Percentiles rank a stretch among this genome's conserved stretches.
These are phyloP conservation scores for Mycena capillaripes DNA, from an alignment of 768 basidiomycete genomes.

Conservation along the genomic window DNA sequence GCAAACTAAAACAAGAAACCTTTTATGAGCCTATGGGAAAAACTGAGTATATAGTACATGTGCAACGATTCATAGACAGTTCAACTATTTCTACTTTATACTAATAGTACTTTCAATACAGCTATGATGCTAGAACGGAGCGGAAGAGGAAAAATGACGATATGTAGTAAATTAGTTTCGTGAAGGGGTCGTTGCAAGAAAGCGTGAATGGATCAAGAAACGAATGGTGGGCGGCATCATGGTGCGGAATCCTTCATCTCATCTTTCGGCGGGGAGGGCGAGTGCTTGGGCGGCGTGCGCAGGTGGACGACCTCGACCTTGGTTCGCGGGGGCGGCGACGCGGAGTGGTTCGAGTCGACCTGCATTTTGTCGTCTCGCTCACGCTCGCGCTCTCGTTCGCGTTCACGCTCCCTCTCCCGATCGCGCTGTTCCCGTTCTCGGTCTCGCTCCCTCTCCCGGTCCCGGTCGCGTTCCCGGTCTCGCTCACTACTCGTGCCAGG, in stretches of 20 bases:
- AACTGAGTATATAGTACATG: slow-evolving; percentile 26
- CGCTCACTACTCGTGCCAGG: slow-evolving; percentile 55
- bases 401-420: slow-evolving; percentile 7
- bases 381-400: slow-evolving; percentile 53
- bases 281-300: slow-evolving; percentile 67
- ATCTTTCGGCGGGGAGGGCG: slow-evolving; percentile 65
- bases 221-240: neutral
- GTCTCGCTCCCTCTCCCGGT: slow-evolving; percentile 39
- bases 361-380: slow-evolving; percentile 70
- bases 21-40: slow-evolving; percentile 25
- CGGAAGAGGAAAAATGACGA: neutral
- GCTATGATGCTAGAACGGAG: slow-evolving; percentile 22
- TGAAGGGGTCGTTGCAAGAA: slow-evolving; percentile 32
- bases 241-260: slow-evolving; percentile 54
- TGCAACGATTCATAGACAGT: slow-evolving; percentile 18
- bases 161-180: slow-evolving; percentile 33
- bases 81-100: slow-evolving; percentile 33
- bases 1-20: neutral
- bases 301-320: slow-evolving; percentile 69
- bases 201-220: slow-evolving; percentile 8
- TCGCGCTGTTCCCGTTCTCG: slow-evolving; percentile 31
- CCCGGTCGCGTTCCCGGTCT: slow-evolving; percentile 40
- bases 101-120: slow-evolving; percentile 36
- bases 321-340: slow-evolving; percentile 64
- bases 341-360: slow-evolving; percentile 64